Percentiles rank a stretch among this genome's conserved stretches.
These are phyloP conservation scores for Aspergillus melleus DNA, from an alignment of 2,329 filamentous ascomycete genomes.

Conservation along the genomic window DNA sequence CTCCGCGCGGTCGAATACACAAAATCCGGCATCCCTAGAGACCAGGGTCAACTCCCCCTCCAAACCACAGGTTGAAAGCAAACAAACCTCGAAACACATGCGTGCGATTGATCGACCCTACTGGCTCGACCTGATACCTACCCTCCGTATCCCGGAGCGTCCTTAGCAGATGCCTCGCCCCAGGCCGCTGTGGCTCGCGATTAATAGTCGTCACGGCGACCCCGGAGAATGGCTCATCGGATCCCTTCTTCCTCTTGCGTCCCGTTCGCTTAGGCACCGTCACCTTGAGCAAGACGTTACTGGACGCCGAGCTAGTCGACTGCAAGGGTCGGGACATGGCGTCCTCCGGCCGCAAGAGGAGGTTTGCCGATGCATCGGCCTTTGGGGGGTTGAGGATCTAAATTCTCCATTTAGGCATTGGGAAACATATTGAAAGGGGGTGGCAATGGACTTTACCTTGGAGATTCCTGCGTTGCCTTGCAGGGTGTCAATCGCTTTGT, in stretches of 20 bases:
- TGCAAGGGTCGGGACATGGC: conserved; percentile 74
- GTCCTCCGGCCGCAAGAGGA: conserved; percentile 80
- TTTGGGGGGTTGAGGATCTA: conserved; percentile 50
- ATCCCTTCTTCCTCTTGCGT: conserved; percentile 80
- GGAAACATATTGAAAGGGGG: conserved; percentile 1
- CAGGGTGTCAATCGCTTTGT: conserved; percentile 64
- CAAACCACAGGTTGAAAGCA: neutral
- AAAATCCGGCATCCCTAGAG: conserved; percentile 73
- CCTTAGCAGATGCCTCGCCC: conserved; percentile 28
- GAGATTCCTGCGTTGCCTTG: conserved; percentile 57
- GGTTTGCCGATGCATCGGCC: conserved; percentile 55
- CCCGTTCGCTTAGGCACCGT: conserved; percentile 85
- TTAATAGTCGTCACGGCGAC: conserved; percentile 35
- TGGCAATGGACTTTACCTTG: conserved; percentile 41
- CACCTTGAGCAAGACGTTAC: conserved; percentile 83
- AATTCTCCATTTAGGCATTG: neutral
- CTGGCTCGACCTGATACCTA: conserved; percentile 66
- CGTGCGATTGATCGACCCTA: conserved; percentile 73
- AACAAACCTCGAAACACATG: conserved; percentile 75
- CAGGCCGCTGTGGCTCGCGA: conserved; percentile 19
- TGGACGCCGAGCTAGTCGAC: conserved; percentile 72
- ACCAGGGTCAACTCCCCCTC: neutral
- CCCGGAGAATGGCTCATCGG: conserved; percentile 62
- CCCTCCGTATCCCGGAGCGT: conserved; percentile 70
- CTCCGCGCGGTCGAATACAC: conserved; percentile 72